These are phyloP conservation scores for Kwoniella sp. DNA, from an alignment of 768 basidiomycete genomes.

Conservation along the genomic window DNA sequence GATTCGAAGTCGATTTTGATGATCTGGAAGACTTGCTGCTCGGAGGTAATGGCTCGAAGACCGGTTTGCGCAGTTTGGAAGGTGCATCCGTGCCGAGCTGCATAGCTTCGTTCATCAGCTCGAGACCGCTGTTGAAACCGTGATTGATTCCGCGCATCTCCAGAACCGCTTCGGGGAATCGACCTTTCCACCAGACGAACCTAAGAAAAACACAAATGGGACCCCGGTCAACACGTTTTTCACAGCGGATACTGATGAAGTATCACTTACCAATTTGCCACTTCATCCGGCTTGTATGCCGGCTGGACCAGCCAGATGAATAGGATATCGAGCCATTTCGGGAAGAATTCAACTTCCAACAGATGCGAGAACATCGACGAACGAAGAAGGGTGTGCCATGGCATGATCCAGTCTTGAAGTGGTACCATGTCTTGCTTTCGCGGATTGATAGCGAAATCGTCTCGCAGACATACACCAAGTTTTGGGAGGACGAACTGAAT, in stretches of 20 bases:
- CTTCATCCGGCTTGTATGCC: conserved; percentile 82
- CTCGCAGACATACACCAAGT: conserved; percentile 74
- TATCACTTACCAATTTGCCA: conserved; percentile 79
- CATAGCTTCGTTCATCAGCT: conserved; percentile 92
- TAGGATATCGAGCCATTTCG: conserved; percentile 90
- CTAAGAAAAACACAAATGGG: conserved; percentile 25
- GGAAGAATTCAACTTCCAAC: conserved; percentile 89
- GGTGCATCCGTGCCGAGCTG: conserved; percentile 77
- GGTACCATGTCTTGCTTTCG: conserved; percentile 84
- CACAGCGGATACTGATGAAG: background rate
- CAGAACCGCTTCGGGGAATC: conserved; percentile 72
- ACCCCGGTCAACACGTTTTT: background rate
- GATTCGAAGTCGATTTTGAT: conserved; percentile 50
- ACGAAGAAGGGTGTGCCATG: conserved; percentile 75
- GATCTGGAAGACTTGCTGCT: conserved; percentile 43
- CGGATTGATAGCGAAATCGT: conserved; percentile 83
- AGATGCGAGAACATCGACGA: conserved; percentile 77
- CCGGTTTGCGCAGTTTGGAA: conserved; percentile 62
- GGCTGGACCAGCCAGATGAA: conserved; percentile 93
- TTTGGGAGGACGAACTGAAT: conserved; percentile 92
- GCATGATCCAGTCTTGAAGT: conserved; percentile 67
- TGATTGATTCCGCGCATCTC: conserved; percentile 67
- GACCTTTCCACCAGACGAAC: conserved; percentile 75
- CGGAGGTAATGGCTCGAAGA: conserved; percentile 58
- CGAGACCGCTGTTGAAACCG: conserved; percentile 84